Conservation (phyloP, 2,329 filamentous ascomycete species). For the Xylaria sp. region DNA sequence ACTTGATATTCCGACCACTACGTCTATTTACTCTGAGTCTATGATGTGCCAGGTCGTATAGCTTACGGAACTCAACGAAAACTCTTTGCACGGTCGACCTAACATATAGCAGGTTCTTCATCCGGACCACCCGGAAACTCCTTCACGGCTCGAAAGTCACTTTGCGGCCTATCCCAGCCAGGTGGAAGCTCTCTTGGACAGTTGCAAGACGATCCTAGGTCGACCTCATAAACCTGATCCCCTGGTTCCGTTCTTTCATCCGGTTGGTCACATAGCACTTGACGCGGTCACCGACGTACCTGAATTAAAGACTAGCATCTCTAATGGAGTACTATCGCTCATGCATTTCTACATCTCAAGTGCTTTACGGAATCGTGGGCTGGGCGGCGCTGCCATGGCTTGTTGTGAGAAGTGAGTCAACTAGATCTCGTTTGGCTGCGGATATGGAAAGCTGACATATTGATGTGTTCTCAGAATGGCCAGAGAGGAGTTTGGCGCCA, state of each 20-base stretch:
- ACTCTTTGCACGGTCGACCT: background rate
- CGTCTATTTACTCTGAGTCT: background rate
- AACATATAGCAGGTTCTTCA: slow-evolving; percentile 35
- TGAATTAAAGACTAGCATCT: slow-evolving; percentile 35
- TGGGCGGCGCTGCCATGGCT: slow-evolving; percentile 41
- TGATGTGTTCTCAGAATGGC: slow-evolving; percentile 38
- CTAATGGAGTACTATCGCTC: slow-evolving; percentile 42
- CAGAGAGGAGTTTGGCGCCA: slow-evolving; percentile 40
- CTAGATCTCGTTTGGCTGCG: background rate
- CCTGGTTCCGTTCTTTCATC: slow-evolving; percentile 39
- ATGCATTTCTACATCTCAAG: slow-evolving; percentile 45
- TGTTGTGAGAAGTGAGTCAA: slow-evolving; percentile 40
- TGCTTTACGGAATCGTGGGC: slow-evolving; percentile 40
- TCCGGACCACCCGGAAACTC: slow-evolving; percentile 36
- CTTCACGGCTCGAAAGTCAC: slow-evolving; percentile 42
- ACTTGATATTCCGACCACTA: background rate
- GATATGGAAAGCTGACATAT: background rate
- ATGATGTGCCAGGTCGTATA: background rate
- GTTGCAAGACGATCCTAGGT: slow-evolving; percentile 34
- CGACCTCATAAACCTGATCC: slow-evolving; percentile 39
- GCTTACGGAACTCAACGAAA: background rate
- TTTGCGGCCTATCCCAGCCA: slow-evolving; percentile 37
- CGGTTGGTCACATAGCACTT: slow-evolving; percentile 50
- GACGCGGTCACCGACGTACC: slow-evolving; percentile 38
- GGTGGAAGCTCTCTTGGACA: slow-evolving; percentile 35